Evolutionary conservation across 768 basidiomycete species (phyloP).

Genomic region (Epithele typhae): DNA sequence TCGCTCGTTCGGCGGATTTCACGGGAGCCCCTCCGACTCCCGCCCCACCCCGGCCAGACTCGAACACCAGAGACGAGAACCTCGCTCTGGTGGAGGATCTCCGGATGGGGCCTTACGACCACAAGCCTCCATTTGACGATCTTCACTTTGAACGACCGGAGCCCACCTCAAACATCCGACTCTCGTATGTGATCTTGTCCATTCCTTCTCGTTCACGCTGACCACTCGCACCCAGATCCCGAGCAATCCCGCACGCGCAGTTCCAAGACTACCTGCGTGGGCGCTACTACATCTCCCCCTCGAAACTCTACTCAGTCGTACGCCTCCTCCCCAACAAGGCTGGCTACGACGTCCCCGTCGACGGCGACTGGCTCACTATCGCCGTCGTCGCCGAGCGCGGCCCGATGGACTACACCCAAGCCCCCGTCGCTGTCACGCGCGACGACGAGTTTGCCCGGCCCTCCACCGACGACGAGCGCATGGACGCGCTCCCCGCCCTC

Average conservation of each 20-base stretch:
- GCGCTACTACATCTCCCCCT: slow-evolving; percentile 86
- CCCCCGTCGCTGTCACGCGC: slow-evolving; percentile 51
- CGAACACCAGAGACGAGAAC: slow-evolving; percentile 46
- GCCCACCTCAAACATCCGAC: slow-evolving; percentile 85
- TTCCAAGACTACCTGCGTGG: slow-evolving; percentile 77
- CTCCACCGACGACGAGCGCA: slow-evolving; percentile 23
- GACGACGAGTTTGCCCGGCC: slow-evolving; percentile 30
- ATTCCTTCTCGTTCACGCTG: background rate
- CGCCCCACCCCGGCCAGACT: background rate
- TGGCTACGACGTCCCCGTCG: slow-evolving; percentile 87
- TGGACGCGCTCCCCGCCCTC: slow-evolving; percentile 15
- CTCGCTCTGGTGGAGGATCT: slow-evolving; percentile 76
- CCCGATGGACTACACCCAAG: slow-evolving; percentile 66
- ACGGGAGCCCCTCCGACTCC: slow-evolving; percentile 10
- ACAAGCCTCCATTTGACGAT: slow-evolving; percentile 67
- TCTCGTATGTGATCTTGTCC: slow-evolving; percentile 53
- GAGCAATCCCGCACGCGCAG: slow-evolving; percentile 67
- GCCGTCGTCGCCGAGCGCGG: slow-evolving; percentile 93
- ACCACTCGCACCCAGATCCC: slow-evolving; percentile 47
- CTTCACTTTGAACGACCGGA: slow-evolving; percentile 76
- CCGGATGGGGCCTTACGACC: slow-evolving; percentile 71
- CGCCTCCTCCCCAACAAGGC: slow-evolving; percentile 74
- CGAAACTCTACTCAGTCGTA: slow-evolving; percentile 81
- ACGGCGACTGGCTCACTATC: slow-evolving; percentile 93
- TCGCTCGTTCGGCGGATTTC: slow-evolving; percentile 22